Percentiles rank a stretch among this genome's conserved stretches.
These are phyloP conservation scores for Alternaria gansuensis DNA, from an alignment of 2,329 filamentous ascomycete species.

Conservation along the genomic window DNA sequence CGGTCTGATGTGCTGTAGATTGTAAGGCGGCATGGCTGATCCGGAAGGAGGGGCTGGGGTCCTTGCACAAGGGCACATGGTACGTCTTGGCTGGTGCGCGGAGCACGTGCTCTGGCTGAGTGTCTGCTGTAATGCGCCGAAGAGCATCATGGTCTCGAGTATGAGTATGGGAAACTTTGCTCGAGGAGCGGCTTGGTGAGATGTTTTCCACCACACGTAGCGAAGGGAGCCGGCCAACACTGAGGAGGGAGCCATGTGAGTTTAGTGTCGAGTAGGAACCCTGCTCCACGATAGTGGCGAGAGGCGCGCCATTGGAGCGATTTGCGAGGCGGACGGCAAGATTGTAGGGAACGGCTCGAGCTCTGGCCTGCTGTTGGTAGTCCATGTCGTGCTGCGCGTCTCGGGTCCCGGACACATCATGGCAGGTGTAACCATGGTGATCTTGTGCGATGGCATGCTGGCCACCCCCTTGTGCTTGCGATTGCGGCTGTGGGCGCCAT, in stretches of 20 bases:
- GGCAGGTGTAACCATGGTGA: conserved; percentile 28
- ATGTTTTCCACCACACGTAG: conserved; percentile 26
- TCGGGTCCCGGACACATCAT: conserved; percentile 12
- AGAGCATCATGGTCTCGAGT: conserved; percentile 31
- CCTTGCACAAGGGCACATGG: conserved; percentile 13
- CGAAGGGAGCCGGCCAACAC: conserved; percentile 31
- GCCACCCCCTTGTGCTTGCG: conserved; percentile 10
- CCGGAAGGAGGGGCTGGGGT: conserved; percentile 14
- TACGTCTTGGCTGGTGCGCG: neutral
- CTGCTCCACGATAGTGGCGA: conserved; percentile 58
- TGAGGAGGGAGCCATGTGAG: conserved; percentile 44
- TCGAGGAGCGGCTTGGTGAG: conserved; percentile 26
- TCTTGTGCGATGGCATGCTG: conserved; percentile 13
- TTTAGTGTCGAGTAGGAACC: conserved; percentile 54
- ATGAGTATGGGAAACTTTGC: conserved; percentile 29
- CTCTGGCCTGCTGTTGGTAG: conserved; percentile 30
- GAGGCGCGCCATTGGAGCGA: conserved; percentile 48
- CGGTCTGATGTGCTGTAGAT: conserved; percentile 15
- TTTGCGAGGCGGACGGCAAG: conserved; percentile 40
- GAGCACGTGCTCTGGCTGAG: conserved; percentile 16
- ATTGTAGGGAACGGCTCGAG: conserved; percentile 36
- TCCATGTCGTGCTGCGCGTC: conserved; percentile 10
- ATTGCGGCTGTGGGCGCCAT: conserved; percentile 3
- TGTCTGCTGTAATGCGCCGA: conserved; percentile 31
- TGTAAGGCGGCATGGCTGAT: conserved; percentile 21